phyloP scores from a whole-genome alignment of 306 rosid species.

The Notholithocarpus densiflorus region DNA sequence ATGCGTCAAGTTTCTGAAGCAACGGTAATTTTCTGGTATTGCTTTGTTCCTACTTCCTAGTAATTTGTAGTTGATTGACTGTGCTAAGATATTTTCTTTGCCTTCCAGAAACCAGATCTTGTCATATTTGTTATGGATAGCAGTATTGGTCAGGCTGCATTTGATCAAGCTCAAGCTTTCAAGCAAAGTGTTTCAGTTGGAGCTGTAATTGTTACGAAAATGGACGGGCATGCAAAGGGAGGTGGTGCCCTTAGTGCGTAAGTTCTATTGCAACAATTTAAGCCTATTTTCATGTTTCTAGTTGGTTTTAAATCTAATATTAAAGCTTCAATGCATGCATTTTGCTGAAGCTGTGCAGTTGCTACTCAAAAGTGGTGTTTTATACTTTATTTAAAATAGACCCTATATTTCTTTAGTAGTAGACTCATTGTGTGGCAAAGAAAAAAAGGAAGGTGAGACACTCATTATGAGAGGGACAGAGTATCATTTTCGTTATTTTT shows the following conservation, averaged over 20 bases:
- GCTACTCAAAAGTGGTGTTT: neutral
- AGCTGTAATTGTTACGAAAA: constrained; percentile 77
- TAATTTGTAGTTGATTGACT: neutral
- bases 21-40: constrained; percentile 53
- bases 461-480: neutral
- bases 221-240: constrained; percentile 92
- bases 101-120: constrained; percentile 75
- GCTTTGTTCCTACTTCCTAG: neutral
- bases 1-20: constrained; percentile 94
- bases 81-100: constrained; percentile 21
- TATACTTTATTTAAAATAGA: neutral
- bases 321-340: neutral
- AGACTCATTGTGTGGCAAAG: too few relatives aligned
- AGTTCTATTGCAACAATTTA: constrained; percentile 26
- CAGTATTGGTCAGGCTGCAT: constrained; percentile 90
- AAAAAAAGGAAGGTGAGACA: too few relatives aligned
- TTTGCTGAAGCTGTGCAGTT: neutral
- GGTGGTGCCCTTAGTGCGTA: constrained; percentile 91
- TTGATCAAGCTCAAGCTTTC: constrained; percentile 87
- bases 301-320: neutral
- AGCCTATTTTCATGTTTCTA: constrained; percentile 2
- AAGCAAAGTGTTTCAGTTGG: constrained; percentile 80
- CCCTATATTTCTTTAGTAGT: neutral
- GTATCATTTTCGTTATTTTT: neutral
- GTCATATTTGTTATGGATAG: constrained; percentile 90